Conservation (phyloP, 768 basidiomycete species). For the Ramaria sp. region DNA sequence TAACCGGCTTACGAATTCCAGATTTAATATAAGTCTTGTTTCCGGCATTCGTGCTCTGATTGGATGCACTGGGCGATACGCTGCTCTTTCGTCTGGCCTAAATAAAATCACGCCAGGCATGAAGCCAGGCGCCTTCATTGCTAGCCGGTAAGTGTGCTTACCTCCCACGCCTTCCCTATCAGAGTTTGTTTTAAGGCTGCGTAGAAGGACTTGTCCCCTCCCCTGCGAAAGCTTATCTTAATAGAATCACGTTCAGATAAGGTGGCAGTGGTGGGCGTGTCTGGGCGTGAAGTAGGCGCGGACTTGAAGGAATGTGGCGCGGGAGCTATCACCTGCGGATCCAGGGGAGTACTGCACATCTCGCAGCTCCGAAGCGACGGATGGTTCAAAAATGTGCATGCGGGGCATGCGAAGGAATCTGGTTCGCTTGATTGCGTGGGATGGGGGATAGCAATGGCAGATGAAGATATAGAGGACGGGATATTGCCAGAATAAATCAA, state of each 20-base stretch:
- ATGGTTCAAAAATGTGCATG: slow-evolving; percentile 91
- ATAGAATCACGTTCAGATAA: slow-evolving; percentile 35
- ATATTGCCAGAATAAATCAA: slow-evolving; percentile 4
- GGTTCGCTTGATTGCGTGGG: slow-evolving; percentile 13
- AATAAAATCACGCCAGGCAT: slow-evolving; percentile 2
- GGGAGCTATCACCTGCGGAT: slow-evolving; percentile 13
- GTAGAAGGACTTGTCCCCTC: slow-evolving; percentile 82
- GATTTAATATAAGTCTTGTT: not conserved
- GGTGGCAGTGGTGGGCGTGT: slow-evolving; percentile 30
- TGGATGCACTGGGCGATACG: not conserved
- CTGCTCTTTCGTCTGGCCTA: not conserved
- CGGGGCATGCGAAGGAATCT: slow-evolving; percentile 53
- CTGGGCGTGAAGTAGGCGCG: slow-evolving; percentile 54
- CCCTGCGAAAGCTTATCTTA: slow-evolving; percentile 83
- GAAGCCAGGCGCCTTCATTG: not conserved
- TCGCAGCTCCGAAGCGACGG: slow-evolving; percentile 67
- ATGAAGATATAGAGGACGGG: slow-evolving; percentile 10
- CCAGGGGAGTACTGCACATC: slow-evolving; percentile 67
- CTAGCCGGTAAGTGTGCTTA: slow-evolving; percentile 17
- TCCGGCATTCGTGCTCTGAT: not conserved
- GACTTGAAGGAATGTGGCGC: slow-evolving; percentile 32
- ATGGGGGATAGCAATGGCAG: slow-evolving; percentile 25
- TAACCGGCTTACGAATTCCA: slow-evolving; percentile 12
- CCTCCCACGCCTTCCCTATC: slow-evolving; percentile 69
- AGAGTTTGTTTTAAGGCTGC: slow-evolving; percentile 60